Base-by-base conservation (phyloP, 1,284 basidiomycete species). In the Neonothopanus nambi region DNA sequence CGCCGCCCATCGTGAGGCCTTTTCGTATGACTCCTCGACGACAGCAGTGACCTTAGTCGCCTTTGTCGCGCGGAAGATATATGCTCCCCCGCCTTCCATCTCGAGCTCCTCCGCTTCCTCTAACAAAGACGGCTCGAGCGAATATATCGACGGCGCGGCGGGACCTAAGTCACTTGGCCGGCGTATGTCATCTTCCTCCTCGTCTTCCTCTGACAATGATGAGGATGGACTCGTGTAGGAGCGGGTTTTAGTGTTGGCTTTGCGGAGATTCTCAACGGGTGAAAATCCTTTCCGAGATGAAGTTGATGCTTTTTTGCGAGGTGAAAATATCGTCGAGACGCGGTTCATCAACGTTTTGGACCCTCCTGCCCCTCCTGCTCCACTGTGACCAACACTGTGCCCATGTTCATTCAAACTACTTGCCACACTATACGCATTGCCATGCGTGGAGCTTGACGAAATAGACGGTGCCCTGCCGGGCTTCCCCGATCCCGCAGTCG, bases 301-400 rank as follows among this genome's bases (percentile, higher is more conserved):
- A 33, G 30, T 11, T 11, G 48, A 24, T 5, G 39, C 17, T 33
- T 46, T 55, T 35, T 51, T 55, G n/a, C 43, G 43, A 12, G 54
- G 54, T 13, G 54, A 47, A 18, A 55, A 55, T 37, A 55, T 55
- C n/a, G 48, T 50, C 1, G 54, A 55, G 15, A 55, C 48, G n/a
- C 48, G 48, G 21, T 45, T 45, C 26, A 55, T 51, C 30, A 33
- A 9, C 30, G 3, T 33, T 33, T 9, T 33, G 30, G 30, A 33
- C 30, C 30, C 30, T 33, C 30, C n/a, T n/a, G n/a, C n/a, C n/a
- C n/a, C n/a, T n/a, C n/a, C 30, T 11, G 5, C 26, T 3, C 30
- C 30, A 33, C 13, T 33, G 30, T 33, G 3, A 3, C 30, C 30
- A 13, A 8, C 8, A 33, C 30, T 33, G 13, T 33, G 30, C 30